Conservation (phyloP, 768 basidiomycete species). For the Terana coerulea region DNA sequence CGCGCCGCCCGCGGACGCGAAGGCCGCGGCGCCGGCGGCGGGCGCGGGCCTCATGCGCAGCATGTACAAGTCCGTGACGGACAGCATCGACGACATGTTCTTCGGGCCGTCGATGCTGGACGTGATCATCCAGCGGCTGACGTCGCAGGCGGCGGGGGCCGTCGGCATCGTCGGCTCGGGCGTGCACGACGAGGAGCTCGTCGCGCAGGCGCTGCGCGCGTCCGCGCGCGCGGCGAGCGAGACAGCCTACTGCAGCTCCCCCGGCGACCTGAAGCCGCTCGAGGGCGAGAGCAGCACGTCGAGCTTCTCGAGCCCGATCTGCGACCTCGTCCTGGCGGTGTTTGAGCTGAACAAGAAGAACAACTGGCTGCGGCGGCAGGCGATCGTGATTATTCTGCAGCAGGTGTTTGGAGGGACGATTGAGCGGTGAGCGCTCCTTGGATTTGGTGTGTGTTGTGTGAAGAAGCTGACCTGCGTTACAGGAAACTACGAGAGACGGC, state of each 20-base stretch:
- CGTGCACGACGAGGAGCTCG: slow-evolving; percentile 79
- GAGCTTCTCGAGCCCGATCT: slow-evolving; percentile 89
- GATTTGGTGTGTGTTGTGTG: not conserved
- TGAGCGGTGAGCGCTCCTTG: slow-evolving; percentile 62
- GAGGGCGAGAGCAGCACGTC: slow-evolving; percentile 89
- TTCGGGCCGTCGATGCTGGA: slow-evolving; percentile 96
- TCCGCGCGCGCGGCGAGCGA: slow-evolving; percentile 64
- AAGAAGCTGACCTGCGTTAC: not conserved
- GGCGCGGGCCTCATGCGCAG: slow-evolving; percentile 71
- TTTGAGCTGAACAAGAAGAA: slow-evolving; percentile 96
- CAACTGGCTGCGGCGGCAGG: slow-evolving; percentile 94
- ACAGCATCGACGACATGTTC: slow-evolving; percentile 96
- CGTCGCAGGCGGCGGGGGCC: slow-evolving; percentile 85
- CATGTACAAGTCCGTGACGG: slow-evolving; percentile 88
- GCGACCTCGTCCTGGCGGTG: slow-evolving; percentile 86
- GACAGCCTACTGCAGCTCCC: slow-evolving; percentile 63
- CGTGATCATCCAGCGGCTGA: slow-evolving; percentile 88
- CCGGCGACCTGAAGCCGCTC: slow-evolving; percentile 74
- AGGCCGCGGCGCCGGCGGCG: slow-evolving; percentile 36
- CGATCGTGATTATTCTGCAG: slow-evolving; percentile 94
- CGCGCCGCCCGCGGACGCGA: slow-evolving; percentile 33
- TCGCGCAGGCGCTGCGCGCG: slow-evolving; percentile 72
- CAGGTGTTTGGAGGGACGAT: slow-evolving; percentile 95
- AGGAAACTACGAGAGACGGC: slow-evolving; percentile 88
- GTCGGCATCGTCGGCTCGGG: slow-evolving; percentile 79